Percentiles rank a stretch among this genome's conserved stretches.
phyloP scores from a whole-genome alignment of 2,329 filamentous ascomycete species.

The Cadophora gregata region DNA sequence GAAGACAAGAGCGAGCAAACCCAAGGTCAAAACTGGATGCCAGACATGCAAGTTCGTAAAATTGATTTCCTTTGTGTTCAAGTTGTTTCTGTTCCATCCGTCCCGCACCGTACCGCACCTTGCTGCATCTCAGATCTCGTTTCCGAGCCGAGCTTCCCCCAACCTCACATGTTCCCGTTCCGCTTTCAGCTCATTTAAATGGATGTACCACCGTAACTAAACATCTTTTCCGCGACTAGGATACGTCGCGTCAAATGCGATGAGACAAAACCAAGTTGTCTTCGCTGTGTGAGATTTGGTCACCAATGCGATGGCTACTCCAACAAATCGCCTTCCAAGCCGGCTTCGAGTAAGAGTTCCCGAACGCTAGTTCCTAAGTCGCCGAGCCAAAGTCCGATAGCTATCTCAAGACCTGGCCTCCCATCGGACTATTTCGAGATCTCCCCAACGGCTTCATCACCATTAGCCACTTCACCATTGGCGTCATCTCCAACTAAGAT shows the following conservation, averaged over 20 bases:
- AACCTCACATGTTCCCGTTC: background rate
- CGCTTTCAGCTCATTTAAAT: background rate
- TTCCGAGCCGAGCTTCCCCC: constrained; percentile 3
- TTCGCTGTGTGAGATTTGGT: constrained; percentile 41
- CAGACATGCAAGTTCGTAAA: constrained; percentile 44
- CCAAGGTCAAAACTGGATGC: constrained; percentile 44
- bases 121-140: constrained; percentile 4
- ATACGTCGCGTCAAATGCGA: constrained; percentile 45
- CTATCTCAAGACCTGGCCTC: background rate
- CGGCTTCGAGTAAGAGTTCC: constrained; percentile 25
- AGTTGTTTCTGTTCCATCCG: background rate
- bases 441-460: background rate
- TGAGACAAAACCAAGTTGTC: constrained; percentile 42
- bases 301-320: constrained; percentile 44
- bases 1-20: constrained; percentile 41
- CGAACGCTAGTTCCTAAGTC: constrained; percentile 32
- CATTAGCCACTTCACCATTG: constrained; percentile 4
- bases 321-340: constrained; percentile 28
- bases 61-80: constrained; percentile 14
- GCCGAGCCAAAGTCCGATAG: constrained; percentile 12
- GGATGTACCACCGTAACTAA: constrained; percentile 21
- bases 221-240: constrained; percentile 28
- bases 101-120: constrained; percentile 3
- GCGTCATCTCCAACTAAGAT: constrained; percentile 19
- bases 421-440: background rate